Conservation (phyloP, 768 basidiomycete genomes). For the Boletus pseudo-olivaceus region DNA sequence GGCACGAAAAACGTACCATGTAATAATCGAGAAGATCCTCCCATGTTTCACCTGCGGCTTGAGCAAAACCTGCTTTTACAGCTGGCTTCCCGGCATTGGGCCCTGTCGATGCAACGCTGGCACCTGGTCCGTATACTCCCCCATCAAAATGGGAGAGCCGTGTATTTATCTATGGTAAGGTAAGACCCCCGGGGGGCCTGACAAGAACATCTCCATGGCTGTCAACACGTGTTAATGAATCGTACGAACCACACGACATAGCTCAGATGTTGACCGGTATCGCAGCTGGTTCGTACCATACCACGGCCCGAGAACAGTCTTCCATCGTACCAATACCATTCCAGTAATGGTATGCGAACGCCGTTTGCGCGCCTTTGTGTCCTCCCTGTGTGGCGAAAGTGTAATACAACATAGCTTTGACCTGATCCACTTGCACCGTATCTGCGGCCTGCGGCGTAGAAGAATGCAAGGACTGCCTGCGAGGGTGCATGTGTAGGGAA, state of each 20-base stretch:
- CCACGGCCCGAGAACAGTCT: conserved; percentile 76
- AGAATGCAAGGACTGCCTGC: conserved; percentile 83
- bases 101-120: conserved; percentile 89
- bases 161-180: conserved; percentile 77
- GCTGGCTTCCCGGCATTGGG: conserved; percentile 66
- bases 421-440: conserved; percentile 62
- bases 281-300: conserved; percentile 92
- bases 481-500: conserved; percentile 72
- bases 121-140: conserved; percentile 92
- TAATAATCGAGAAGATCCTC: conserved; percentile 92
- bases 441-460: conserved; percentile 76
- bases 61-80: conserved; percentile 79
- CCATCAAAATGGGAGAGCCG: conserved; percentile 86
- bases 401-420: conserved; percentile 85
- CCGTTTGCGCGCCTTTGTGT: conserved; percentile 86
- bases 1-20: conserved; percentile 45
- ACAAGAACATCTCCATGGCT: conserved; percentile 79
- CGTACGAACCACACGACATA: background rate
- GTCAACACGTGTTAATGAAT: background rate
- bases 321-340: conserved; percentile 90
- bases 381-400: conserved; percentile 91
- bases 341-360: conserved; percentile 92
- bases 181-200: conserved; percentile 92
- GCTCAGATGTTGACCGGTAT: conserved; percentile 58
- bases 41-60: conserved; percentile 91